Evolutionary conservation across 75 land plant species (phyloP).

Genomic region (Pinus albicaulis): DNA sequence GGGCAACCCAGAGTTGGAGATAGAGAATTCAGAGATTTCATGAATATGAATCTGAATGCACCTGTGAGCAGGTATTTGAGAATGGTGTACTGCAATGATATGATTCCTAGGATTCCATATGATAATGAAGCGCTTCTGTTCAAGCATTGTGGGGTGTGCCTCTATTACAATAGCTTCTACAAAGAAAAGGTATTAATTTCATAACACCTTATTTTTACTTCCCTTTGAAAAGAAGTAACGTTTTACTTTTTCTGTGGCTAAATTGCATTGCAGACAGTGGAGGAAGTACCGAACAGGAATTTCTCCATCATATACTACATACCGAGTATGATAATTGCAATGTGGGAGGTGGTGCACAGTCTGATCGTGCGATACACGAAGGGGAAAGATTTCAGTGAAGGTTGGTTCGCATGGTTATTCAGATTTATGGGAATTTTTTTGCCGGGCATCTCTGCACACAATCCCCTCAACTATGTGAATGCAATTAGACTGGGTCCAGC

Average conservation of each 20-base stretch:
- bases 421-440: slow-evolving; percentile 45
- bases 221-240: background rate
- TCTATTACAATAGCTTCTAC: slow-evolving; percentile 54
- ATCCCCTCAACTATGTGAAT: slow-evolving; percentile 66
- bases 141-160: slow-evolving; percentile 69
- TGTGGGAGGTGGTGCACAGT: slow-evolving; percentile 50
- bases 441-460: slow-evolving; percentile 65
- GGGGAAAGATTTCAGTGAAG: slow-evolving; percentile 44
- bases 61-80: slow-evolving; percentile 31
- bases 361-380: slow-evolving; percentile 17
- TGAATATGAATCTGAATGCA: slow-evolving; percentile 4
- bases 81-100: slow-evolving; percentile 59
- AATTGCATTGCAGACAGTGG: slow-evolving; percentile 34
- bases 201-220: background rate
- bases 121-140: slow-evolving; percentile 44
- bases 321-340: slow-evolving; percentile 29
- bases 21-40: slow-evolving; percentile 29
- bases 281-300: slow-evolving; percentile 66
- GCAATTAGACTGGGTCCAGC: slow-evolving; percentile 54
- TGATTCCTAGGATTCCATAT: slow-evolving; percentile 65
- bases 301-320: slow-evolving; percentile 28
- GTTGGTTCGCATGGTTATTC: slow-evolving; percentile 21
- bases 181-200: slow-evolving; percentile 33
- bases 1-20: slow-evolving; percentile 80
- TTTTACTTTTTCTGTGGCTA: background rate